Percentiles rank a stretch among this genome's conserved stretches.
These are phyloP conservation scores for Coniophora puteana DNA, from an alignment of 1,284 basidiomycete genomes.

Conservation along the genomic window DNA sequence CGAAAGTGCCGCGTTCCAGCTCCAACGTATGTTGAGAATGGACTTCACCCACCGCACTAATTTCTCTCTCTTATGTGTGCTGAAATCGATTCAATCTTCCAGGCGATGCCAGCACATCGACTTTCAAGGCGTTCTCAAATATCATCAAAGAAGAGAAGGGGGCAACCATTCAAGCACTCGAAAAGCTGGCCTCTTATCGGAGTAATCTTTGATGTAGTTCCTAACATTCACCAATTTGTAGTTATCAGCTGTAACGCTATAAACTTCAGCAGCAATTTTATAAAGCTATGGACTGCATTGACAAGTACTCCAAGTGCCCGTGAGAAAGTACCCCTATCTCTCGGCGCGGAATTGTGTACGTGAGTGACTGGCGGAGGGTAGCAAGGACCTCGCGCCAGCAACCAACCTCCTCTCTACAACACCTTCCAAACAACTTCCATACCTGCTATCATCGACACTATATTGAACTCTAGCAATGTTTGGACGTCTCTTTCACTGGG, in stretches of 20 bases:
- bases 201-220: slow-evolving; percentile 10
- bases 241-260: neutral
- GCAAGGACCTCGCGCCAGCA: neutral
- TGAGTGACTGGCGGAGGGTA: no score
- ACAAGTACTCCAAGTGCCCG: no score
- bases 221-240: neutral
- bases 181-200: slow-evolving; percentile 22
- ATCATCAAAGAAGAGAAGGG: slow-evolving; percentile 79
- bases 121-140: slow-evolving; percentile 73
- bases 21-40: slow-evolving; percentile 63
- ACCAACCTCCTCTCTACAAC: neutral
- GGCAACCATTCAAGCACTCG: slow-evolving; percentile 45
- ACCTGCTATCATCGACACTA: no score
- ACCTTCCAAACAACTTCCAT: slow-evolving; percentile 3
- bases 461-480: no score
- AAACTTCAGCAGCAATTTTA: neutral
- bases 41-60: no score
- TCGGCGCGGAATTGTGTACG: no score
- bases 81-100: slow-evolving; percentile 9
- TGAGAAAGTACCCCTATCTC: slow-evolving; percentile 1
- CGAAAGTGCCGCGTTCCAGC: slow-evolving; percentile 79
- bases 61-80: slow-evolving; percentile 7
- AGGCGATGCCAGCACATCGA: slow-evolving; percentile 63
- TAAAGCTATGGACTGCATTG: neutral
- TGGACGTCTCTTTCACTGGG: slow-evolving; percentile 63